These are phyloP conservation scores for Nannochloropsis limnetica DNA, from an alignment of 352 stramenopile species.

Conservation along the genomic window DNA sequence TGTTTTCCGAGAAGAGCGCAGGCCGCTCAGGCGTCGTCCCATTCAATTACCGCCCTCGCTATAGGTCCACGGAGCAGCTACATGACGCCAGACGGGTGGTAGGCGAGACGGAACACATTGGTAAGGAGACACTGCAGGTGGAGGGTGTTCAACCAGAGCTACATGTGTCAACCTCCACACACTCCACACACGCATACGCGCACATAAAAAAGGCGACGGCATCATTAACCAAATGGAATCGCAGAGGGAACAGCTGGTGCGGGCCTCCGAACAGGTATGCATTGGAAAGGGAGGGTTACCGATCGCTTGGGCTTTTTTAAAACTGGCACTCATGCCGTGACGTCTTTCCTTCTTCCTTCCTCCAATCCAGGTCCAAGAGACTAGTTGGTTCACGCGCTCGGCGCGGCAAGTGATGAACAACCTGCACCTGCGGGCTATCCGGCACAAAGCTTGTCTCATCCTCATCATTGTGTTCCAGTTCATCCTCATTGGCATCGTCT, in stretches of 20 bases:
- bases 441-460: conserved; percentile 31
- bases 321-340: not conserved
- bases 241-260: conserved; percentile 25
- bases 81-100: conserved; percentile 8
- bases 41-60: not conserved
- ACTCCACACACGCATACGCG: not conserved
- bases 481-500: conserved; percentile 18
- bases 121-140: not conserved
- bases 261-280: not conserved
- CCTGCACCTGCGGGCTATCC: not conserved
- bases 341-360: not conserved
- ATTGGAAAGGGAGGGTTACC: not conserved
- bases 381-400: conserved; percentile 8
- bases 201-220: not conserved
- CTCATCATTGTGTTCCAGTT: conserved; percentile 18
- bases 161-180: not conserved
- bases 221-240: conserved; percentile 25
- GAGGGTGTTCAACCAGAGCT: not conserved
- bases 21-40: not conserved
- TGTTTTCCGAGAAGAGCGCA: not conserved
- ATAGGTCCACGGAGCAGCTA: conserved; percentile 14
- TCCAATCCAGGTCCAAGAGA: conserved; percentile 32
- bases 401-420: conserved; percentile 26
- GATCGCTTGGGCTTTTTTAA: not conserved
- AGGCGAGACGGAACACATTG: not conserved